Base-by-base conservation (phyloP, 768 basidiomycete genomes). In the Auriscalpium vulgare region DNA sequence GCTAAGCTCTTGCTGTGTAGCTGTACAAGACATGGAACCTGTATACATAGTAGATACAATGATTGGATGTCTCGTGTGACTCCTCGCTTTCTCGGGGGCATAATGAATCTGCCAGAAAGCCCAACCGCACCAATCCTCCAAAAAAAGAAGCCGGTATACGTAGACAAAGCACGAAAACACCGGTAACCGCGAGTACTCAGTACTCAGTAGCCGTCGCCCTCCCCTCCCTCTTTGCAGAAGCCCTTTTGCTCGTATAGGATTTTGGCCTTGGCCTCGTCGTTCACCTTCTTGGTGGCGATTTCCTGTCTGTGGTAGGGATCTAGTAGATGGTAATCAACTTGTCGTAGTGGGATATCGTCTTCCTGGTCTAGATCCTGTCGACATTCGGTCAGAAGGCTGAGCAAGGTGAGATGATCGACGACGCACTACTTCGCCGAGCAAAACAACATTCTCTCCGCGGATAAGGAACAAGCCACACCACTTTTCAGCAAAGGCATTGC, bases 381-480 rank as follows among this genome's bases (percentile, higher is more conserved):
- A 23, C 16, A 19, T 55, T 43, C 61, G 50, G 54, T 46, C 46
- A n/a, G 16, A 19, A 38, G n/a, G 23, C 21, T 40, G 21, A 47
- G 7, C 35, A 29, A 1, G 14, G n/a, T 50, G 16, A 43, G 23
- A 43, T 13, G 47, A 49, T 11, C 11, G 56, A 51, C 60, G 37
- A 81, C 91, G 68, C 65, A 95, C 97, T 59, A 99, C 90, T 79
- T 99, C 97, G 38, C 97, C 97, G 19, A 98, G 75, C 58, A 97
- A 73, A 37, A 98, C 97, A 14, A 99, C 97, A 69, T 99, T 99
- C 77, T 99, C 97, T 50, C 97, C 97, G 54, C 97, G 84, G 62
- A 99, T 94, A 61, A 98, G 81, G 72, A 91, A 94, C 34, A 99
- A 80, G 3, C 95, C 95, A 58, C 85, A 81, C 75, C 85, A 88